These are phyloP conservation scores for Epichloe elymi DNA, from an alignment of 2,329 filamentous ascomycete species.

Conservation along the genomic window DNA sequence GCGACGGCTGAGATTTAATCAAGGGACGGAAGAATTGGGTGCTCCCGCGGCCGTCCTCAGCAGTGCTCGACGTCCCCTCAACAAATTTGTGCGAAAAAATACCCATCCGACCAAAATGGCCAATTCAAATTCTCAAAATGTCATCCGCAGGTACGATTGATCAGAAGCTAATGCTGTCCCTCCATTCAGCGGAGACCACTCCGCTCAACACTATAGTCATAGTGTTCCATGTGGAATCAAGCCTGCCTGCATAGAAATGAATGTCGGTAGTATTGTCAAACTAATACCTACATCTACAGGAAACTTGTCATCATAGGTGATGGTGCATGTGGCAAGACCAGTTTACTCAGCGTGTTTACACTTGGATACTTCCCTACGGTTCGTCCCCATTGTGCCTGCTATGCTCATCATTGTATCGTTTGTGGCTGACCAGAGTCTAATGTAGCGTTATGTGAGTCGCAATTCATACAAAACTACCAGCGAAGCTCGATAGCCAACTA, in stretches of 20 bases:
- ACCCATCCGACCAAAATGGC: slow-evolving; percentile 23
- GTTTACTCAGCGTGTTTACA: slow-evolving; percentile 92
- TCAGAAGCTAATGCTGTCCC: background rate
- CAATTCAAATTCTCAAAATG: slow-evolving; percentile 35
- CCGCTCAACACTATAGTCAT: background rate
- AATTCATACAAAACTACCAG: background rate
- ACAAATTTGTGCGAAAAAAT: background rate
- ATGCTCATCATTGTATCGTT: background rate
- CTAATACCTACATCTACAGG: slow-evolving; percentile 32
- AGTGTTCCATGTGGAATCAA: background rate
- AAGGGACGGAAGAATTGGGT: too few species aligned
- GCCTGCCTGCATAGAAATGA: background rate
- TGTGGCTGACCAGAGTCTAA: background rate
- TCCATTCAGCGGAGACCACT: background rate
- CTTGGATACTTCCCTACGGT: slow-evolving; percentile 96
- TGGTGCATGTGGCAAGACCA: slow-evolving; percentile 96
- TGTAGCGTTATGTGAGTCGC: slow-evolving; percentile 46
- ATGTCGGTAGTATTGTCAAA: background rate
- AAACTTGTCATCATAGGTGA: slow-evolving; percentile 96
- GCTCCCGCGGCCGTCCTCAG: background rate
- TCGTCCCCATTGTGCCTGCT: slow-evolving; percentile 27
- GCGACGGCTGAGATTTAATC: too few species aligned
- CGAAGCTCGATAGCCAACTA: slow-evolving; percentile 4
- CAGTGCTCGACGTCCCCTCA: background rate
- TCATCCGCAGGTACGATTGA: slow-evolving; percentile 48